phyloP scores from a whole-genome alignment of 208 protist genomes.

The Acanthamoeba lenticulata region DNA sequence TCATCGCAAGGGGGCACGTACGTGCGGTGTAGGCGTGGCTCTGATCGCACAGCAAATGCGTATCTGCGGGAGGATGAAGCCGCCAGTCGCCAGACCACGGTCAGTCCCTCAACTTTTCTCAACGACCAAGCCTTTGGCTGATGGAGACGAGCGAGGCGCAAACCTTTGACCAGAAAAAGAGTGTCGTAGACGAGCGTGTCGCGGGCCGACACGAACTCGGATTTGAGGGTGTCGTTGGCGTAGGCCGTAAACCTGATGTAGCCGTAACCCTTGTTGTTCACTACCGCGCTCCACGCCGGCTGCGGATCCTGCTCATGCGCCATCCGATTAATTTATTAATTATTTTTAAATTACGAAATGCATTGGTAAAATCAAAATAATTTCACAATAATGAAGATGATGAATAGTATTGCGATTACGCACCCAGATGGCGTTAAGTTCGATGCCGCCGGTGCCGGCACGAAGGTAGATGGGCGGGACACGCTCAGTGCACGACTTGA shows the following conservation, averaged over 20 bases:
- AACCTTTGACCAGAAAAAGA: background rate
- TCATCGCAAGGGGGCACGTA: no score
- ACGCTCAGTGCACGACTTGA: background rate
- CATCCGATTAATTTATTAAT: background rate
- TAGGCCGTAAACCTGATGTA: background rate
- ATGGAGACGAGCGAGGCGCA: no score
- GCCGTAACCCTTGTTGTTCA: background rate
- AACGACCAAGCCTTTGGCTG: no score
- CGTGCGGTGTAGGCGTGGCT: no score
- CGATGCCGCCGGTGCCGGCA: background rate
- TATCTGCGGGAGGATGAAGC: no score
- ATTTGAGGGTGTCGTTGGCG: background rate
- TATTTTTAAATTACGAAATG: no score
- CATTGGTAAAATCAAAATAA: no score
- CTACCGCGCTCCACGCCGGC: background rate
- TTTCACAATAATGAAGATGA: no score
- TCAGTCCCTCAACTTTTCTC: no score
- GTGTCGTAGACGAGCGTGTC: background rate
- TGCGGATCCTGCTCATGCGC: background rate
- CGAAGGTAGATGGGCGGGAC: background rate
- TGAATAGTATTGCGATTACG: no score
- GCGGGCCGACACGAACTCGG: background rate
- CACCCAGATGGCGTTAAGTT: background rate
- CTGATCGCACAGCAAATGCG: no score
- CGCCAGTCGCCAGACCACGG: no score